Conservation (phyloP, 345 rosid genomes). For the Firmiana major region DNA sequence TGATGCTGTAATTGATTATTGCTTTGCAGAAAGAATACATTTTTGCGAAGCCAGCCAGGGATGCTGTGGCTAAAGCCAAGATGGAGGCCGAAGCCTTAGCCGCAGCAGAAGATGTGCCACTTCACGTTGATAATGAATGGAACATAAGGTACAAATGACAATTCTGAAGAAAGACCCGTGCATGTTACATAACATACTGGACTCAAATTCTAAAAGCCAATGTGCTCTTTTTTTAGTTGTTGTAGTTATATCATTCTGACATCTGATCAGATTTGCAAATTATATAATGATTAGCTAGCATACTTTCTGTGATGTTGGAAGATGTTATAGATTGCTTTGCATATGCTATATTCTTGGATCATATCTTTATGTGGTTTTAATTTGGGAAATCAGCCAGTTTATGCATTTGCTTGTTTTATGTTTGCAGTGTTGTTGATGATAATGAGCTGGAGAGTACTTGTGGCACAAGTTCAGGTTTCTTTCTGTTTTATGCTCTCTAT, state of each 20-base stretch:
- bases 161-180: not conserved
- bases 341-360: not conserved
- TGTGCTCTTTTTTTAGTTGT: not conserved
- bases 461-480: slow-evolving; percentile 60
- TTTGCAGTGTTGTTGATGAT: slow-evolving; percentile 66
- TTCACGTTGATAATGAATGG: slow-evolving; percentile 91
- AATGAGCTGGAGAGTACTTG: slow-evolving; percentile 31
- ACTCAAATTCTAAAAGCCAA: not conserved
- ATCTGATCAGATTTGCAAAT: slow-evolving; percentile 3
- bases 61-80: slow-evolving; percentile 89
- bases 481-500: slow-evolving; percentile 1
- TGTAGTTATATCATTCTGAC: not conserved
- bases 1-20: slow-evolving; percentile 4
- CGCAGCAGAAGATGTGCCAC: slow-evolving; percentile 41
- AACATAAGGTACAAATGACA: slow-evolving; percentile 62
- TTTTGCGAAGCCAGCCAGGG: slow-evolving; percentile 75
- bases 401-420: not conserved
- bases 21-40: slow-evolving; percentile 66
- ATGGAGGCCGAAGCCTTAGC: slow-evolving; percentile 59
- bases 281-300: not conserved
- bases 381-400: not conserved
- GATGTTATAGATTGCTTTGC: not conserved
- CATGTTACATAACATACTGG: not conserved
- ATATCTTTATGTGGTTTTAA: not conserved
- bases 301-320: not conserved